Evolutionary conservation across 2,329 filamentous ascomycete genomes (phyloP).

Genomic region (Endoconidiophora polonica): DNA sequence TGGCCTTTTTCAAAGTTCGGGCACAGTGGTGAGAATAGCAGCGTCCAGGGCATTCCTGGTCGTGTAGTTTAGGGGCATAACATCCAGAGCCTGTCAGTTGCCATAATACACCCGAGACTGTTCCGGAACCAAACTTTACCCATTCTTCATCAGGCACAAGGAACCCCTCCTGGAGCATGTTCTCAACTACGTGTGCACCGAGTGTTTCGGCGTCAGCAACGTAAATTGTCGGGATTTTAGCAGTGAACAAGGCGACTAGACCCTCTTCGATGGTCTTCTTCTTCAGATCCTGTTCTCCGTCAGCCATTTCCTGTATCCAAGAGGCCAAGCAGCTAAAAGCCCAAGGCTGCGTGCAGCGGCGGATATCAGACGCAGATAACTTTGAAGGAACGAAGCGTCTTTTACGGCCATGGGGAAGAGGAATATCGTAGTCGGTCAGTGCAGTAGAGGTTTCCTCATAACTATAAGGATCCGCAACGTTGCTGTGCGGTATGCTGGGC

Average conservation of each 20-base stretch:
- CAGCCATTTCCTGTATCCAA: slow-evolving; percentile 80
- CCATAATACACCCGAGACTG: slow-evolving; percentile 77
- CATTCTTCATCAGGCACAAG: slow-evolving; percentile 87
- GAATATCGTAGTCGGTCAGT: slow-evolving; percentile 61
- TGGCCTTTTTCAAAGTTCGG: slow-evolving; percentile 85
- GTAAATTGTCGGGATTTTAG: slow-evolving; percentile 97
- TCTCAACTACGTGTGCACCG: slow-evolving; percentile 56
- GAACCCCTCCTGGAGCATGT: slow-evolving; percentile 64
- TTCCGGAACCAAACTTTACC: slow-evolving; percentile 75
- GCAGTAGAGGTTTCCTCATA: slow-evolving; percentile 38
- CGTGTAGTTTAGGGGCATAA: slow-evolving; percentile 73
- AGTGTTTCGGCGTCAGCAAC: slow-evolving; percentile 88
- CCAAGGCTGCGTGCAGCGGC: slow-evolving; percentile 79
- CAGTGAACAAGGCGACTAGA: slow-evolving; percentile 73
- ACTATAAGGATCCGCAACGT: slow-evolving; percentile 29
- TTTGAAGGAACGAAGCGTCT: slow-evolving; percentile 77
- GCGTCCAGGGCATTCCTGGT: slow-evolving; percentile 49
- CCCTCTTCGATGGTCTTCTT: slow-evolving; percentile 74
- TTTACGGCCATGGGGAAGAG: slow-evolving; percentile 61
- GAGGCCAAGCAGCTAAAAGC: slow-evolving; percentile 70
- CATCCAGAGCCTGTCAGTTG: slow-evolving; percentile 85
- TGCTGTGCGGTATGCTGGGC: slow-evolving; percentile 26
- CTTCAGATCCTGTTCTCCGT: slow-evolving; percentile 78
- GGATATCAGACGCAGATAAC: slow-evolving; percentile 63
- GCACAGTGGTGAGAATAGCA: slow-evolving; percentile 94